phyloP scores from a whole-genome alignment of 2,329 filamentous ascomycete genomes.

The Huntiella abstrusa region DNA sequence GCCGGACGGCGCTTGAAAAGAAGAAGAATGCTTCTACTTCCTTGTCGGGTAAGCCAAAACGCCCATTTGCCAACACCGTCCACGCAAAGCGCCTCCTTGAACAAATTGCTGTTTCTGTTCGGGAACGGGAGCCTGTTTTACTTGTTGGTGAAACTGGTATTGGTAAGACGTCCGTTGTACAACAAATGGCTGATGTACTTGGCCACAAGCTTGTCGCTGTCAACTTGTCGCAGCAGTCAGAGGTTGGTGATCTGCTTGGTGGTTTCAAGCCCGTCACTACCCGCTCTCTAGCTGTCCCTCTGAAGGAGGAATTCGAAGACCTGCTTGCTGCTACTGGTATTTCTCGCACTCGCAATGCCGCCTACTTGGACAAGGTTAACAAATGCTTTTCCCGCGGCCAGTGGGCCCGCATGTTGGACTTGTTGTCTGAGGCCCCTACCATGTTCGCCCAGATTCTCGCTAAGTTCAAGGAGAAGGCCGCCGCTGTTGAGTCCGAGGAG shows the following conservation, averaged over 20 bases:
- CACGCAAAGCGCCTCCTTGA: slow-evolving; percentile 75
- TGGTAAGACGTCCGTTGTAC: slow-evolving; percentile 90
- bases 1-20: slow-evolving; percentile 45
- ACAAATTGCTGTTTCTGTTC: slow-evolving; percentile 67
- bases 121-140: slow-evolving; percentile 70
- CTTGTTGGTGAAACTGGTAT: slow-evolving; percentile 98
- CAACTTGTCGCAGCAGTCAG: slow-evolving; percentile 94
- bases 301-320: slow-evolving; percentile 87
- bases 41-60: slow-evolving; percentile 31
- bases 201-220: slow-evolving; percentile 80
- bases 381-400: slow-evolving; percentile 66
- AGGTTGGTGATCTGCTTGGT: slow-evolving; percentile 85
- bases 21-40: slow-evolving; percentile 27
- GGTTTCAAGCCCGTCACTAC: slow-evolving; percentile 94
- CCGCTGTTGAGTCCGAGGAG: slow-evolving; percentile 17
- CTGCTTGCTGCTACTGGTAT: slow-evolving; percentile 74
- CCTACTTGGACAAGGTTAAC: slow-evolving; percentile 62
- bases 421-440: slow-evolving; percentile 77
- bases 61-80: slow-evolving; percentile 71
- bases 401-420: slow-evolving; percentile 68
- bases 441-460: slow-evolving; percentile 61
- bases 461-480: slow-evolving; percentile 25
- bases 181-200: slow-evolving; percentile 70
- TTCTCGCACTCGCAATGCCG: slow-evolving; percentile 69
- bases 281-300: slow-evolving; percentile 65